Evolutionary conservation across 2,329 filamentous ascomycete genomes (phyloP).

Genomic region (Colletotrichum orchidophilum): DNA sequence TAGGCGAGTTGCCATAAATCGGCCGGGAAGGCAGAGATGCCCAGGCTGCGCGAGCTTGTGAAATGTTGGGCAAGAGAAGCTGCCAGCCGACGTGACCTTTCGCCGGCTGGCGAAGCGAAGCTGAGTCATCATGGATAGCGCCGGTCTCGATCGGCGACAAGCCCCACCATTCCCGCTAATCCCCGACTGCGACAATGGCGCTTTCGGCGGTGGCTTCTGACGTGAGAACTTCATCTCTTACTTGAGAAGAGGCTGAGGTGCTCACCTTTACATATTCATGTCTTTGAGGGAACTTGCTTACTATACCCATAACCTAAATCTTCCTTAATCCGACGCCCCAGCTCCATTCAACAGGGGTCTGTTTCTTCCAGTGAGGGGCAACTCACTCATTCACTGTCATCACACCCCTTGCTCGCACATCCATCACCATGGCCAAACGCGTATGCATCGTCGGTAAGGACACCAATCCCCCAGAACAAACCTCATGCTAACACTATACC

Average conservation of each 20-base stretch:
- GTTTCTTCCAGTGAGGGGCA: conserved; percentile 16
- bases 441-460: conserved; percentile 51
- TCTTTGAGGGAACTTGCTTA: background rate
- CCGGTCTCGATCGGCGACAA: background rate
- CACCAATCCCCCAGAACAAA: background rate
- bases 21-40: background rate
- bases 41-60: background rate
- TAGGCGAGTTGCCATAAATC: background rate
- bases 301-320: background rate
- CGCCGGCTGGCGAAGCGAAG: background rate
- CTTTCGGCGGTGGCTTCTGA: conserved; percentile 11
- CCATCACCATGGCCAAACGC: conserved; percentile 46
- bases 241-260: background rate
- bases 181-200: conserved; percentile 11
- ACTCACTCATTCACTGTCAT: background rate
- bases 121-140: background rate
- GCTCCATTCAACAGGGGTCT: conserved; percentile 4
- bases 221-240: conserved; percentile 19
- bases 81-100: background rate
- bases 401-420: background rate
- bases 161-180: conserved; percentile 5
- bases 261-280: background rate
- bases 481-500: background rate
- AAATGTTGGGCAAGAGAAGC: background rate
- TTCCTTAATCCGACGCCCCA: background rate